Conservation (phyloP, 352 stramenopile species). For the Pythium coloratum region DNA sequence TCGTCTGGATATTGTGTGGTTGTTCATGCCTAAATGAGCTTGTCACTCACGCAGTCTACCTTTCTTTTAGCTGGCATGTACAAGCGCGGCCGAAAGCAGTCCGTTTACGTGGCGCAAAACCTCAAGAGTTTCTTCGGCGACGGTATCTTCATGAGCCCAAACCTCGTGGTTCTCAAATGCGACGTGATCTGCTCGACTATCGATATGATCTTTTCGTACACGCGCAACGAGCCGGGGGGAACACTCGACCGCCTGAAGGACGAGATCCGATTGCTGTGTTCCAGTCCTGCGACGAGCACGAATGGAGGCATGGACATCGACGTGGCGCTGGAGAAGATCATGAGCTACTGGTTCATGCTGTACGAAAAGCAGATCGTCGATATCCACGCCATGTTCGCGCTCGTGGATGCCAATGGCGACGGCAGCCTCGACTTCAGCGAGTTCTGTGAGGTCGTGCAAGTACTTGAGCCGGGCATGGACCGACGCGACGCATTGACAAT, state of each 20-base stretch:
- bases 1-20: neutral
- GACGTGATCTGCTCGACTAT: constrained; percentile 70
- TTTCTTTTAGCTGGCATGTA: constrained; percentile 49
- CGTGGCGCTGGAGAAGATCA: constrained; percentile 70
- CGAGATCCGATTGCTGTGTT: constrained; percentile 43
- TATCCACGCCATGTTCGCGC: constrained; percentile 72
- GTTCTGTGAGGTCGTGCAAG: constrained; percentile 65
- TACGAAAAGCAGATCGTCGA: constrained; percentile 79
- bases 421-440: constrained; percentile 72
- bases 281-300: constrained; percentile 18
- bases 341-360: constrained; percentile 76
- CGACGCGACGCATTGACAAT: constrained; percentile 55
- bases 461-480: constrained; percentile 66
- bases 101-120: constrained; percentile 63
- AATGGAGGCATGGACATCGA: constrained; percentile 56
- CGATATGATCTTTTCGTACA: constrained; percentile 76
- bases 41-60: constrained; percentile 8
- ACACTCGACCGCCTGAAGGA: constrained; percentile 56
- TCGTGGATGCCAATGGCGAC: constrained; percentile 70
- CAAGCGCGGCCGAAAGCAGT: constrained; percentile 70
- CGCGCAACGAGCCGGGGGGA: constrained; percentile 38
- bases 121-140: constrained; percentile 72
- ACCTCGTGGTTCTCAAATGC: constrained; percentile 46
- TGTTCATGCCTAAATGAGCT: neutral
- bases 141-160: constrained; percentile 58